phyloP scores from a whole-genome alignment of 495 filamentous ascomycete genomes.

The Hyaloscypha bicolor region DNA sequence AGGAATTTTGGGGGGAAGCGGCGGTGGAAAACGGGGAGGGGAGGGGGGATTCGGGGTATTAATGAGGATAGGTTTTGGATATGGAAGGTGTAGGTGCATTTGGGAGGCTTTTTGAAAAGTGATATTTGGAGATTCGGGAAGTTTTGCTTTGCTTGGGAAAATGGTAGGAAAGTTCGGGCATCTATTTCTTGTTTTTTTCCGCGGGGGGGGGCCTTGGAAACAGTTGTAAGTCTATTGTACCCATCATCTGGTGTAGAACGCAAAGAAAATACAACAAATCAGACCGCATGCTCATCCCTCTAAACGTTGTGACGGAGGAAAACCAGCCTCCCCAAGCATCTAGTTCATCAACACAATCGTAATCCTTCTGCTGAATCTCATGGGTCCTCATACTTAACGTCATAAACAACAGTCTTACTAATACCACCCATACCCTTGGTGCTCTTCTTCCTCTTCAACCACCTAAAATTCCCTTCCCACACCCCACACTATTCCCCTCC shows the following conservation, averaged over 20 bases:
- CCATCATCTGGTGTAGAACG: not conserved
- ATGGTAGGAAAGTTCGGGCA: not conserved
- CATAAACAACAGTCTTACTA: slow-evolving; percentile 11
- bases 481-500: not conserved
- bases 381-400: slow-evolving; percentile 10
- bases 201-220: too few relatives aligned
- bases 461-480: not conserved
- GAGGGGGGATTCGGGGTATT: slow-evolving; percentile 7
- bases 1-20: slow-evolving; percentile 20
- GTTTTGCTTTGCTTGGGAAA: not conserved
- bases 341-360: not conserved
- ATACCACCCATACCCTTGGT: not conserved
- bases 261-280: not conserved
- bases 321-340: not conserved
- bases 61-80: slow-evolving; percentile 28
- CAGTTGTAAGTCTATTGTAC: not conserved
- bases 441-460: not conserved
- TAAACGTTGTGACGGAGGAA: not conserved
- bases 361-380: not conserved
- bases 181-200: not conserved
- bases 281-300: not conserved
- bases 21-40: slow-evolving; percentile 9
- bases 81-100: slow-evolving; percentile 19
- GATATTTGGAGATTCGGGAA: not conserved
- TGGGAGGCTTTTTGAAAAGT: not conserved